Evolutionary conservation across 2,329 filamentous ascomycete genomes (phyloP).

Genomic region (Xylaria sp.): DNA sequence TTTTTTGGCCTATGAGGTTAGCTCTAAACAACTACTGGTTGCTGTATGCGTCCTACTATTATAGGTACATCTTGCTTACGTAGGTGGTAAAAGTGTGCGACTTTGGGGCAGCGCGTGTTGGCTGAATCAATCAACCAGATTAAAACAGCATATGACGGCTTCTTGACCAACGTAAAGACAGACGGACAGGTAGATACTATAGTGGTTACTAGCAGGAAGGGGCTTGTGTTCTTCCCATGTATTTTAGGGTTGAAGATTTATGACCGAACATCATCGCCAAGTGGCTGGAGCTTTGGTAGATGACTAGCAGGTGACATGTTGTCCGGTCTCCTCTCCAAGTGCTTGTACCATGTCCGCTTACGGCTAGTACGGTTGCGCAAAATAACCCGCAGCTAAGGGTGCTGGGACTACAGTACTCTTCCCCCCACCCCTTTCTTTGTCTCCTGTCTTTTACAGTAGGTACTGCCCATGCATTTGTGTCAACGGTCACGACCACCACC

Average conservation of each 20-base stretch:
- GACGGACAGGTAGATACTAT: neutral
- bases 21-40: neutral
- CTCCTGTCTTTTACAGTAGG: neutral
- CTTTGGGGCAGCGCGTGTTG: neutral
- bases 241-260: neutral
- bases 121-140: neutral
- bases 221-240: neutral
- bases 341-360: conserved; percentile 6
- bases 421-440: conserved; percentile 20
- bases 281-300: neutral
- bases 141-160: neutral
- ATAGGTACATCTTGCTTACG: neutral
- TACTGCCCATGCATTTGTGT: conserved; percentile 17
- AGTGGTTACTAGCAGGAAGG: too few species aligned
- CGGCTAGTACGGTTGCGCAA: conserved; percentile 26
- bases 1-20: neutral
- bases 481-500: conserved; percentile 19
- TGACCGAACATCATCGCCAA: neutral
- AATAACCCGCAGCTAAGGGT: conserved; percentile 19
- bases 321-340: neutral
- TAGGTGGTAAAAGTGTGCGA: neutral
- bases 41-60: neutral
- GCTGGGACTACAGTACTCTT: neutral
- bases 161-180: neutral
- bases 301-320: neutral